Evolutionary conservation across 305 asterid species (phyloP).

Genomic region (Lippia alba): DNA sequence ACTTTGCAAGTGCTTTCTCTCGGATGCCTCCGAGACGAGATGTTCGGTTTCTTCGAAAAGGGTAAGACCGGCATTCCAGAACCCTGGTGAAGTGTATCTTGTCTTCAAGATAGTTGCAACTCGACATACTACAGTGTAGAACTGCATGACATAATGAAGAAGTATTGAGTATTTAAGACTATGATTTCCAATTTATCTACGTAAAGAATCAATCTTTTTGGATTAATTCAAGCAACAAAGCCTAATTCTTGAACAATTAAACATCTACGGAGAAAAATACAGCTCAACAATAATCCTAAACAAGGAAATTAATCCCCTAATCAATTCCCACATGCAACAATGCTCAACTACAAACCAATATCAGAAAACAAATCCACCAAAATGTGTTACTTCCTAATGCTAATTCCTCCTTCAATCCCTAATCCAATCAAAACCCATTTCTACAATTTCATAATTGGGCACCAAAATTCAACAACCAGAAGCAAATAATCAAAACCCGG

Average conservation of each 20-base stretch:
- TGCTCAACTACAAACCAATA: conserved; percentile 3
- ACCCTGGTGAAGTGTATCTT: conserved; percentile 88
- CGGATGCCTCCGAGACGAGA: conserved; percentile 55
- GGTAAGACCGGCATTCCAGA: conserved; percentile 84
- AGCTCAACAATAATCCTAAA: neutral
- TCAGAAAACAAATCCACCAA: no score
- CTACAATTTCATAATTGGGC: neutral
- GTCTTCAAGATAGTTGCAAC: conserved; percentile 89
- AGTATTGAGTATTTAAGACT: conserved; percentile 17
- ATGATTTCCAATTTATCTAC: neutral
- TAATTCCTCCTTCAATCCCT: neutral
- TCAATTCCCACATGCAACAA: neutral
- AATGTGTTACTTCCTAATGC: no score
- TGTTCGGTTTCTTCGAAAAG: conserved; percentile 78
- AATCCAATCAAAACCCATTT: conserved; percentile 8
- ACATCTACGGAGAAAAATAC: neutral
- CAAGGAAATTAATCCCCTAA: neutral
- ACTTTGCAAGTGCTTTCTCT: conserved; percentile 65
- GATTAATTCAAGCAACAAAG: conserved; percentile 10
- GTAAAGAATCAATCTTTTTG: neutral
- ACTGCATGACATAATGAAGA: conserved; percentile 47
- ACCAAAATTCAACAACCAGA: conserved; percentile 7
- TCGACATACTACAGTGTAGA: conserved; percentile 72
- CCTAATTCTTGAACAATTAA: conserved; percentile 10
- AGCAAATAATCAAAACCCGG: conserved; percentile 19